Percentiles rank a stretch among this genome's conserved stretches.
phyloP scores from a whole-genome alignment of 495 filamentous ascomycete genomes.

The Symbiotaphrina buchneri region DNA sequence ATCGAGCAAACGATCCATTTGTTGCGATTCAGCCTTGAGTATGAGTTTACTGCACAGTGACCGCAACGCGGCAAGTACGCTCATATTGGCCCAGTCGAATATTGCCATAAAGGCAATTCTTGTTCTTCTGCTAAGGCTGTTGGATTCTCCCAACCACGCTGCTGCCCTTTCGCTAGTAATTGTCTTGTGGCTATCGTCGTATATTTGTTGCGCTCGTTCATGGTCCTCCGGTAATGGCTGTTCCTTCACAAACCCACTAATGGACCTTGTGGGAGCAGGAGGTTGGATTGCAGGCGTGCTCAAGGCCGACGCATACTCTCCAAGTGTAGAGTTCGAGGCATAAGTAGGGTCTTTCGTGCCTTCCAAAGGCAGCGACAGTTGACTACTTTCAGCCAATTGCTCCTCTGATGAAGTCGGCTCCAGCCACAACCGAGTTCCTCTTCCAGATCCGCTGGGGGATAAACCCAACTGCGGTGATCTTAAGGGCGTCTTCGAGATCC shows the following conservation, averaged over 20 bases:
- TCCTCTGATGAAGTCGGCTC: slow-evolving; percentile 20
- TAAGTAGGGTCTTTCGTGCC: slow-evolving; percentile 14
- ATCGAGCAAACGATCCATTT: slow-evolving; percentile 84
- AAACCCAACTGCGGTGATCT: no score
- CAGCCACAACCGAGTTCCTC: slow-evolving; percentile 13
- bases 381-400: slow-evolving; percentile 13
- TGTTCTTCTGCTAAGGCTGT: slow-evolving; percentile 36
- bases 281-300: slow-evolving; percentile 20
- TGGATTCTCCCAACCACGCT: slow-evolving; percentile 70
- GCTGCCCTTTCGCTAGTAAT: slow-evolving; percentile 58
- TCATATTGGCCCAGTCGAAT: slow-evolving; percentile 67
- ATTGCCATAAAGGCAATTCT: slow-evolving; percentile 78
- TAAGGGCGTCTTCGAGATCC: no score
- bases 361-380: slow-evolving; percentile 19
- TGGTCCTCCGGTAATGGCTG: slow-evolving; percentile 39
- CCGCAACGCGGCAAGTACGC: slow-evolving; percentile 60
- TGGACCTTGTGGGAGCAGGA: slow-evolving; percentile 23
- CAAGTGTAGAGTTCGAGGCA: slow-evolving; percentile 19
- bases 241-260: slow-evolving; percentile 7
- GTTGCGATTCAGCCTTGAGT: slow-evolving; percentile 83
- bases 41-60: slow-evolving; percentile 64
- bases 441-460: no score
- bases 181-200: slow-evolving; percentile 62
- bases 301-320: slow-evolving; percentile 23
- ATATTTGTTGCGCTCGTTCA: slow-evolving; percentile 61